Base-by-base conservation (phyloP, 1,139 yeast genomes). In the Scheffersomyces lignicola region DNA sequence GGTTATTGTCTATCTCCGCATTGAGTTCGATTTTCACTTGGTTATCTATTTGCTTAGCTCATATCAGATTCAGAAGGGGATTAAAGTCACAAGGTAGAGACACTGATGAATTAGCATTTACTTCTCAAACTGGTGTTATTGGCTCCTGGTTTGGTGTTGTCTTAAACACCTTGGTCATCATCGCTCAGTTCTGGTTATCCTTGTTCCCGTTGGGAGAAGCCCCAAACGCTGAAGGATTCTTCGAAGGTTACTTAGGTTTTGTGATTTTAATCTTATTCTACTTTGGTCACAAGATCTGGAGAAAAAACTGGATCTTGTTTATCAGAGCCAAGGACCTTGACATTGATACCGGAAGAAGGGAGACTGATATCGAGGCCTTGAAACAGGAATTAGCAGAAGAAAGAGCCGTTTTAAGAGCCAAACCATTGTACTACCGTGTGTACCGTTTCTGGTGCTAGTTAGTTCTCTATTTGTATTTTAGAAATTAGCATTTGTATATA, bases 51-150 rank as follows among this genome's bases (percentile, higher is more conserved):
- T 58, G 64, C 40, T 37, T 63, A 18, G 60, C 69, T 17, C 71
- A 62, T 41, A 48, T 66, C 14, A 48, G 72, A 33, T 66, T 65
- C 44, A 57, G 71, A 54, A 47, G 60, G 35, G 72, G 65, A 0
- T 49, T 65, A 34, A 28, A 22, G 15, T 46, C 40, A 3, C 64
- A 63, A 39, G 61, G 62, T 3, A 56, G 70, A 45, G 32, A 24
- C 72, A 84, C 65, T 7, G 73, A 69, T 42, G 84, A 78, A 49
- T 54, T 79, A 34, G 64, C 80, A 2, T 79, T 74, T 51, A 62
- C 55, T 4, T 66, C 83, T 3, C 83, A 77, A 52, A 60, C 73
- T 9, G 83, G 84, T 33, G 52, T 72, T n/a, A 54, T 60, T 44
- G 83, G 83, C 13, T 75, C 83, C 1, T 58, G 60, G 43, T 70